Percentiles rank a stretch among this genome's conserved stretches.
Conservation (phyloP, 257 asterid genomes). For the Parsonsia alboflavescens region DNA sequence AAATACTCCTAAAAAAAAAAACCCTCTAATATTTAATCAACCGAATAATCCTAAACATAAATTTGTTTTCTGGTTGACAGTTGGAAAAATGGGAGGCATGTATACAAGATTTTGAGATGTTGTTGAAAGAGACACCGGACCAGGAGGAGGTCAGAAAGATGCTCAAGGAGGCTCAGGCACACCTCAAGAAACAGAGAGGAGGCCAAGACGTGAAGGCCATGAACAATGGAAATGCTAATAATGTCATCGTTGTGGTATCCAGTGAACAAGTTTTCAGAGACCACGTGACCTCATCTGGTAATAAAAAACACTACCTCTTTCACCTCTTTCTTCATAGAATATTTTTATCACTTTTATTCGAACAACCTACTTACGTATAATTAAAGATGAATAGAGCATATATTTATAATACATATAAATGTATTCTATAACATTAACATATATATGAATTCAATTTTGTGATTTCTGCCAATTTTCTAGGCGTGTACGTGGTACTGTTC, state of each 20-base stretch:
- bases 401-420: too few species aligned
- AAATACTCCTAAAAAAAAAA: too few species aligned
- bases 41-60: too few species aligned
- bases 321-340: too few species aligned
- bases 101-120: slow-evolving; percentile 50
- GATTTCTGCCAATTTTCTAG: slow-evolving; percentile 10
- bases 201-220: slow-evolving; percentile 17
- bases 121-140: slow-evolving; percentile 44
- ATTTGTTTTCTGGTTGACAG: slow-evolving; percentile 15
- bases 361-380: too few species aligned
- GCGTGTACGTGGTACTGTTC: slow-evolving; percentile 42
- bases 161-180: slow-evolving; percentile 43
- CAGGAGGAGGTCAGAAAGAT: slow-evolving; percentile 45
- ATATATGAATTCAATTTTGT: background rate
- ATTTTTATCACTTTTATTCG: too few species aligned
- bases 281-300: slow-evolving; percentile 41
- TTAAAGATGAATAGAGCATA: too few species aligned
- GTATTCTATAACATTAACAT: too few species aligned
- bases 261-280: slow-evolving; percentile 43
- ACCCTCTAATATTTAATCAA: background rate
- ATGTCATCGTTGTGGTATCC: slow-evolving; percentile 28
- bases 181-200: slow-evolving; percentile 22
- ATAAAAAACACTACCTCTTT: too few species aligned
- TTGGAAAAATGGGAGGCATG: slow-evolving; percentile 65
- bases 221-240: slow-evolving; percentile 11